Evolutionary conservation across 106 monocot species (phyloP).

Genomic region (Posidonia australis): DNA sequence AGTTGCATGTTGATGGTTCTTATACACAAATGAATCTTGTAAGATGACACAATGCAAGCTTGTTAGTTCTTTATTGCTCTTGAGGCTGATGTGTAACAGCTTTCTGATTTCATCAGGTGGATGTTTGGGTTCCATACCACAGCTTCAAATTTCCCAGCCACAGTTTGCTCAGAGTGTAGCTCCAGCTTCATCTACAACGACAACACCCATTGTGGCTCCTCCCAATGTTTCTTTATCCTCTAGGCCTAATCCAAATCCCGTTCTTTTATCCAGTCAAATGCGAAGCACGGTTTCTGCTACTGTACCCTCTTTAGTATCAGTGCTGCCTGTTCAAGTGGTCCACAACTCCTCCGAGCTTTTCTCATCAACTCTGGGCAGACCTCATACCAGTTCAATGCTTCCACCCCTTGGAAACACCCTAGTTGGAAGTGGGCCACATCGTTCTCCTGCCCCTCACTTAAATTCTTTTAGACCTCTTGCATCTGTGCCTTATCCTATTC

Average conservation of each 20-base stretch:
- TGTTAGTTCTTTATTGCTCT: neutral
- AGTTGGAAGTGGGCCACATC: neutral
- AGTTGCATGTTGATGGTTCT: too few species aligned
- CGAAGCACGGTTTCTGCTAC: neutral
- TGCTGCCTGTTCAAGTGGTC: neutral
- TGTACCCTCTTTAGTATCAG: neutral
- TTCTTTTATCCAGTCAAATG: neutral
- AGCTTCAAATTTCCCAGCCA: neutral
- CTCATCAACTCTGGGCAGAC: slow-evolving; percentile 1
- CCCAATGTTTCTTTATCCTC: neutral
- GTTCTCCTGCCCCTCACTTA: too few species aligned
- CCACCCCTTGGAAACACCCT: slow-evolving; percentile 8
- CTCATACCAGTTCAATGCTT: slow-evolving; percentile 4
- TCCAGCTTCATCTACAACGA: neutral
- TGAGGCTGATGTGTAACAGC: neutral
- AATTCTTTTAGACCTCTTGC: too few species aligned
- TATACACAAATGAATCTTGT: too few species aligned
- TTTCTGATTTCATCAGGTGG: neutral
- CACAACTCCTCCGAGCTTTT: slow-evolving; percentile 5
- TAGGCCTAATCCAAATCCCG: neutral
- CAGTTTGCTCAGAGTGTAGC: neutral
- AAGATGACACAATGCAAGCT: too few species aligned
- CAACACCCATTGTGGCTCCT: too few species aligned
- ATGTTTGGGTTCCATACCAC: neutral
- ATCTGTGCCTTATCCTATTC: too few species aligned